These are phyloP conservation scores for Trichoderma polysporum DNA, from an alignment of 2,329 filamentous ascomycete genomes.

Conservation along the genomic window DNA sequence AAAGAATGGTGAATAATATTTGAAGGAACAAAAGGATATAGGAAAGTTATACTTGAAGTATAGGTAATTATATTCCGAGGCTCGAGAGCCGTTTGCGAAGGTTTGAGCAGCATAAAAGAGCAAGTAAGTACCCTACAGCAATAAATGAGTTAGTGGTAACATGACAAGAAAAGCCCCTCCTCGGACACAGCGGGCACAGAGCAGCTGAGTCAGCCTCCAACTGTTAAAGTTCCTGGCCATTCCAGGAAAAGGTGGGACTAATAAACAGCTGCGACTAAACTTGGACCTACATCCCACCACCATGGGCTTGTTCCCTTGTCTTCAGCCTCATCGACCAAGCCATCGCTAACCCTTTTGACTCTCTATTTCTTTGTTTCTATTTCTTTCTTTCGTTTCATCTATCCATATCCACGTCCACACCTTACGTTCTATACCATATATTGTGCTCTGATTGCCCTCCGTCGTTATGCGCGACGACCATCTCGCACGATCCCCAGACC, in stretches of 20 bases:
- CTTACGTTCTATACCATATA: not conserved
- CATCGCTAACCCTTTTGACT: not conserved
- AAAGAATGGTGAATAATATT: too few species aligned
- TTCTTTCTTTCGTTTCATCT: not conserved
- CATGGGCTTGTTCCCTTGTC: not conserved
- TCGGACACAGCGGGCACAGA: not conserved
- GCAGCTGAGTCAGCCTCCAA: not conserved
- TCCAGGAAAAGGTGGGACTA: too few species aligned
- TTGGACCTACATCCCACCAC: not conserved
- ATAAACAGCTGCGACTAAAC: too few species aligned
- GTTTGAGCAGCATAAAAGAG: not conserved
- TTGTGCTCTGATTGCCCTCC: slow-evolving; percentile 24
- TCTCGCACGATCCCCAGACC: slow-evolving; percentile 33
- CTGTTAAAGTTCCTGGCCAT: not conserved
- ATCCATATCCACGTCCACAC: not conserved
- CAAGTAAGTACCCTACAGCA: not conserved
- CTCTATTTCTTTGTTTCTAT: not conserved
- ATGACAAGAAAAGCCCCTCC: not conserved
- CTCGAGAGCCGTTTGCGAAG: slow-evolving; percentile 6
- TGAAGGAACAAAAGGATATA: too few species aligned
- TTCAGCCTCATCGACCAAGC: not conserved
- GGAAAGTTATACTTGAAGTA: too few species aligned
- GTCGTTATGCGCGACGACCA: slow-evolving; percentile 48
- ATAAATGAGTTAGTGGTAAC: not conserved
- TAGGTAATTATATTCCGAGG: too few species aligned